These are phyloP conservation scores for Dipteronia dyeriana DNA, from an alignment of 345 rosid genomes.

Conservation along the genomic window DNA sequence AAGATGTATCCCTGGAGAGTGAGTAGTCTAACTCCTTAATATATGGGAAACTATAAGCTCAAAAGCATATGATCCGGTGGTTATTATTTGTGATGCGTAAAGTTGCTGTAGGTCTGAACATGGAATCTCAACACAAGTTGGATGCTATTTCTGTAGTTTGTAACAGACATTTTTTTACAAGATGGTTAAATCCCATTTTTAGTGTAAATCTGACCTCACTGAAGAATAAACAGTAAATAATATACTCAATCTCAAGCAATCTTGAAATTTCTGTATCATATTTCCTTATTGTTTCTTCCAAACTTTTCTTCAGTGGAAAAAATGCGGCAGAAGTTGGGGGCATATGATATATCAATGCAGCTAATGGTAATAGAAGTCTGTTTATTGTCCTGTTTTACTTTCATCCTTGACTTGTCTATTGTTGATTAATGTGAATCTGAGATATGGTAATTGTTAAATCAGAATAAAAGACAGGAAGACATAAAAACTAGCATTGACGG, in stretches of 20 bases:
- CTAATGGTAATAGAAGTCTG: slow-evolving; percentile 53
- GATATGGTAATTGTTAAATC: slow-evolving; percentile 33
- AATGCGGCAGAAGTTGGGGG: slow-evolving; percentile 63
- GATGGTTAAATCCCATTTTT: background rate
- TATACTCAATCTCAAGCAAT: slow-evolving; percentile 3
- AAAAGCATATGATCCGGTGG: background rate
- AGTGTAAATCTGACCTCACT: background rate
- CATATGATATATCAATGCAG: slow-evolving; percentile 61
- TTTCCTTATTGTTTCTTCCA: background rate
- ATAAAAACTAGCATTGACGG: slow-evolving; percentile 56
- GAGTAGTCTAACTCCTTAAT: slow-evolving; percentile 32
- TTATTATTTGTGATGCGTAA: background rate
- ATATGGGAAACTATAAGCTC: slow-evolving; percentile 8
- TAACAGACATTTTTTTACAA: background rate
- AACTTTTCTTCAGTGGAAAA: slow-evolving; percentile 65
- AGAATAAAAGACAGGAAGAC: slow-evolving; percentile 72
- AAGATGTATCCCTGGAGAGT: slow-evolving; percentile 70
- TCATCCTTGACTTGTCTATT: slow-evolving; percentile 13
- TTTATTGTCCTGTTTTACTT: slow-evolving; percentile 19
- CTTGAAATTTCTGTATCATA: background rate
- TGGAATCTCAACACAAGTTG: background rate
- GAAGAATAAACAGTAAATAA: background rate
- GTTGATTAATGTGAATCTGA: slow-evolving; percentile 18
- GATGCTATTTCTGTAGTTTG: background rate
- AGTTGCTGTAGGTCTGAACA: background rate